phyloP scores from a whole-genome alignment of 306 rosid genomes.

The Trifolium dubium region DNA sequence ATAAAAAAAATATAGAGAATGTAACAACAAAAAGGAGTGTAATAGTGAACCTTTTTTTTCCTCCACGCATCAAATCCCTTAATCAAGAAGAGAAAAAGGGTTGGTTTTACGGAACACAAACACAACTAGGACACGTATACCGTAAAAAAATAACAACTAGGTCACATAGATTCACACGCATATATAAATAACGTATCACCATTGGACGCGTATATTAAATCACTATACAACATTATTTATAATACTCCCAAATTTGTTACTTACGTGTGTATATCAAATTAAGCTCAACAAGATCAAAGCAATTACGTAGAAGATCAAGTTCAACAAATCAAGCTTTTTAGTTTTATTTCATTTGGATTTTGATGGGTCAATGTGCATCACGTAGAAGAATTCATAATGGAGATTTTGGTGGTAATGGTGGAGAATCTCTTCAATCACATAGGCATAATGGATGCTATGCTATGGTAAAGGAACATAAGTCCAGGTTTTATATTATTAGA shows the following conservation, averaged over 20 bases:
- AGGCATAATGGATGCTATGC: conserved; percentile 45
- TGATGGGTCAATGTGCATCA: conserved; percentile 50
- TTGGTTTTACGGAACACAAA: conserved; percentile 24
- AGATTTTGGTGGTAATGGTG: background rate
- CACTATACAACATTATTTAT: background rate
- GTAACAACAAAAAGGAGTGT: too few species aligned
- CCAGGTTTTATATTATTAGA: conserved; percentile 55
- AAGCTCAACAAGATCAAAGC: conserved; percentile 7
- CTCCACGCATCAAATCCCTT: too few species aligned
- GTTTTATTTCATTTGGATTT: background rate
- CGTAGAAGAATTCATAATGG: conserved; percentile 28
- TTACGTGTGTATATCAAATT: background rate
- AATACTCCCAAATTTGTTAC: conserved; percentile 22
- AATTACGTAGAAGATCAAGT: background rate
- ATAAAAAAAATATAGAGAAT: too few species aligned
- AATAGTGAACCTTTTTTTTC: too few species aligned
- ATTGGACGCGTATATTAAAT: background rate
- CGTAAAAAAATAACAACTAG: background rate
- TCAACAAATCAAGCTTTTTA: conserved; percentile 6
- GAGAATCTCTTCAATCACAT: conserved; percentile 21
- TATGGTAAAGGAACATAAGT: conserved; percentile 40
- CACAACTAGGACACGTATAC: background rate
- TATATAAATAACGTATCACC: background rate
- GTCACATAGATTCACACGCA: conserved; percentile 13
- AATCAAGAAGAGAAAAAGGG: too few species aligned